phyloP scores from a whole-genome alignment of 2,329 filamentous ascomycete genomes.

The Aureobasidium vineae region DNA sequence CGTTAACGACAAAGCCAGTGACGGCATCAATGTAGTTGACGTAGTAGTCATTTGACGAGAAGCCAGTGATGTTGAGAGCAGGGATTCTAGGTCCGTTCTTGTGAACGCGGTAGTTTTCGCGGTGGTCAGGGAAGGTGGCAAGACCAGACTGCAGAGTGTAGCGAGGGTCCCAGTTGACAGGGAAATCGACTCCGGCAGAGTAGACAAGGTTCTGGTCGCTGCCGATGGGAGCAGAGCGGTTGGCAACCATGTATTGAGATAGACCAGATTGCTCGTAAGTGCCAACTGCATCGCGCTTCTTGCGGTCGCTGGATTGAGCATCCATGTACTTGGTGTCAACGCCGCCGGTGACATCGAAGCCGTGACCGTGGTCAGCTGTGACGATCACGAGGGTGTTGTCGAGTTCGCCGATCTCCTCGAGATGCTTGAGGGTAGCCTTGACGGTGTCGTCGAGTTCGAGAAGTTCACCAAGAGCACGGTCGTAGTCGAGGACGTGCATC shows the following conservation, averaged over 20 bases:
- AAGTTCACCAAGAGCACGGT: slow-evolving; percentile 79
- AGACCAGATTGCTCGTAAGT: slow-evolving; percentile 70
- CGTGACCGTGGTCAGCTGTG: slow-evolving; percentile 85
- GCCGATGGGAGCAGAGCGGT: slow-evolving; percentile 70
- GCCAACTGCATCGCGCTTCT: slow-evolving; percentile 73
- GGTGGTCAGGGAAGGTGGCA: slow-evolving; percentile 68
- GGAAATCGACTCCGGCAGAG: slow-evolving; percentile 72
- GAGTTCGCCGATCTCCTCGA: slow-evolving; percentile 63
- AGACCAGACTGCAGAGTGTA: slow-evolving; percentile 76
- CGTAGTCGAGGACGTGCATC: slow-evolving; percentile 84
- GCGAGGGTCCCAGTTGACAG: slow-evolving; percentile 78
- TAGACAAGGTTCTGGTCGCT: slow-evolving; percentile 60
- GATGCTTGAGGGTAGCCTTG: slow-evolving; percentile 68
- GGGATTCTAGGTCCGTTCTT: slow-evolving; percentile 63
- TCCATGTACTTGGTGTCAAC: slow-evolving; percentile 77
- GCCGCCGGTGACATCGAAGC: slow-evolving; percentile 80
- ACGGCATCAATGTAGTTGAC: slow-evolving; percentile 66
- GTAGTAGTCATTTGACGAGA: slow-evolving; percentile 55
- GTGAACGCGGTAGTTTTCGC: slow-evolving; percentile 73
- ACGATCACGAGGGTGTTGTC: slow-evolving; percentile 77
- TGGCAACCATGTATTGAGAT: slow-evolving; percentile 69
- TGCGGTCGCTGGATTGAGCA: slow-evolving; percentile 62
- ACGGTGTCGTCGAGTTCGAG: slow-evolving; percentile 84
- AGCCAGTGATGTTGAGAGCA: slow-evolving; percentile 55
- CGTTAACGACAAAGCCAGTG: slow-evolving; percentile 70